Evolutionary conservation across 2,329 filamentous ascomycete genomes (phyloP), one percentile per base, ranked within the genome.

Genomic region (Pseudocercospora fijiensis): DNA sequence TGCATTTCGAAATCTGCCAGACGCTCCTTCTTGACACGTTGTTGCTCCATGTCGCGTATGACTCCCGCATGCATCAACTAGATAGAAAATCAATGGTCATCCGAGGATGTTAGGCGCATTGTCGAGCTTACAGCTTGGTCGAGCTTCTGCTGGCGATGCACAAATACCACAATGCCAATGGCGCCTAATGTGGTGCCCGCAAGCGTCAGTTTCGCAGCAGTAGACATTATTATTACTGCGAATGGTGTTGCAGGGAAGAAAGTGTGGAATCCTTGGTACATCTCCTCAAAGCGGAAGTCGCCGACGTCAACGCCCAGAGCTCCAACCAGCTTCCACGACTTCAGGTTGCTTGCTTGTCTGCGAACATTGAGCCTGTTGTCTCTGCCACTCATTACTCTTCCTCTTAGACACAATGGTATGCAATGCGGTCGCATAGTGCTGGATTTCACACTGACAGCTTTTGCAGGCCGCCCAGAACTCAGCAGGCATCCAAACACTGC

Each of bases 61-160:
- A 99, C 95, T 51, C 95, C 95, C 70, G 90, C 86, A 75, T 99
- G 95, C 95, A 99, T 99, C 62, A 91, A 90, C 95, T 94, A 67
- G 33, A 33, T 22, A 30, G 8, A 20, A 26, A 22, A 62, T 67
- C 58, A 68, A 64, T 66, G 53, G 28, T 37, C 5, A 41, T n/a
- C 18, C 4, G 49, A 57, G 26, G 11, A 37, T 20, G 22, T 7
- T 28, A 9, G 27, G 26, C n/a, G 28, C 53, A 64, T 20, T 64
- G 47, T 41, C 45, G 8, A 7, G 58, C 87, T 65, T 82, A 96
- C 94, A 68, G 86, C 85, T 83, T 91, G 88, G 76, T 99, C 95
- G 33, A 85, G 84, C 73, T 89, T 87, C 77, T 99, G 95, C 71
- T 92, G 87, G 79, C 90, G 93, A 77, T 99, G 95, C 53, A 99